Base-by-base conservation (phyloP, 176 grass and related monocot genomes). In the Avena eriantha region DNA sequence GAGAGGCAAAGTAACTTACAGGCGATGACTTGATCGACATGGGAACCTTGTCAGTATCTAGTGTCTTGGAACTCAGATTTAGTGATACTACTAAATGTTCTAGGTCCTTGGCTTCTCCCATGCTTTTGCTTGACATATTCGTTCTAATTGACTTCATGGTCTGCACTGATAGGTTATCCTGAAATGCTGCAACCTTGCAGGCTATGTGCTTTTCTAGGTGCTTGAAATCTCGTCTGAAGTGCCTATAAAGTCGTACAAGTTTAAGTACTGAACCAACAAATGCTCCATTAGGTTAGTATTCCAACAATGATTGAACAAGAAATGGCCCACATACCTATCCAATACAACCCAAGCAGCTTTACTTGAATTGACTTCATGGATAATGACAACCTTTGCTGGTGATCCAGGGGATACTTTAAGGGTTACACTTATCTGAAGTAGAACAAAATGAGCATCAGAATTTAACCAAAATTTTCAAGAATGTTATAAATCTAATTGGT, bases 291-390 rank as follows among this genome's bases (percentile, higher is more conserved):
- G 50, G 31, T n/a, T 81, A 76, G 13, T 69, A 22, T 69, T 2
- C 57, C 4, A 69, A 22, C 23, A 67, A 49, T 6, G 36, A 51
- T 50, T 75, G 54, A 80, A 45, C 16, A 68, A 61, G 16, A 88
- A 63, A 88, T 81, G 8, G 59, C 43, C 43, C 71, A 81, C 18
- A 24, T 69, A 95, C 93, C 93, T 92, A 68, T 95, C 93, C 54
- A 92, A 33, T 83, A 95, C 73, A 84, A 92, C 83, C 90, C 90
- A 95, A 57, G 90, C 67, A 73, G 88, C 87, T 82, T 90, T 92
- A 88, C 82, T 92, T 78, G 79, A 78, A 79, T 88, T 85, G 46
- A 92, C 83, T 88, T 92, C 90, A 78, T 90, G 86, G 75, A 92
- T 74, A 63, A 95, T 84, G 78, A 95, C 80, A 85, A 6, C 11